Conservation (phyloP, 306 rosid species). For the Cicer cuneatum region DNA sequence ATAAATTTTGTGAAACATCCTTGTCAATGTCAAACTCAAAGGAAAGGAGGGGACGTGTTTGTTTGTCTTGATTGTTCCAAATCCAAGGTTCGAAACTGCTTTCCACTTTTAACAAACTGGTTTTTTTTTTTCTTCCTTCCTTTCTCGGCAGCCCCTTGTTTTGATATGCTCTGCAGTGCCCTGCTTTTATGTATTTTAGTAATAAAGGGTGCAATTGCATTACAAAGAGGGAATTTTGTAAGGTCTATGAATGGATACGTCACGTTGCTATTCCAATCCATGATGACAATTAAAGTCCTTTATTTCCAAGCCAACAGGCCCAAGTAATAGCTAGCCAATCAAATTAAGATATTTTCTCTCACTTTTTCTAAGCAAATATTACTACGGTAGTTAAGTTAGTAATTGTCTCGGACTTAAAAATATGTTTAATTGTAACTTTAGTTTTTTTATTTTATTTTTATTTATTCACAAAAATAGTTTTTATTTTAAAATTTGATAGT, state of each 20-base stretch:
- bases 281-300: constrained; percentile 52
- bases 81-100: constrained; percentile 47
- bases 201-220: constrained; percentile 15
- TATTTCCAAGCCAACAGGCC: constrained; percentile 60
- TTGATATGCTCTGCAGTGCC: constrained; percentile 37
- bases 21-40: constrained; percentile 42
- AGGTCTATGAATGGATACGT: constrained; percentile 28
- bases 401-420: no score
- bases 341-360: constrained; percentile 13
- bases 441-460: no score
- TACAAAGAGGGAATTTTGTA: constrained; percentile 42
- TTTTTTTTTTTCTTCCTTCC: constrained; percentile 16
- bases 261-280: constrained; percentile 53
- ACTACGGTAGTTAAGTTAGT: no score
- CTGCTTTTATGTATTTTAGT: not conserved
- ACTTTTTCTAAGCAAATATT: no score
- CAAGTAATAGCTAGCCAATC: constrained; percentile 45
- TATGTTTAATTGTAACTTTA: no score
- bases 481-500: no score
- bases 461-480: no score
- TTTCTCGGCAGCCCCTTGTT: constrained; percentile 58
- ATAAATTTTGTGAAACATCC: constrained; percentile 31
- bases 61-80: constrained; percentile 40
- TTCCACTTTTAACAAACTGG: constrained; percentile 45
- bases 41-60: constrained; percentile 25